These are phyloP conservation scores for Calophaca sinica DNA, from an alignment of 306 rosid genomes.

Conservation along the genomic window DNA sequence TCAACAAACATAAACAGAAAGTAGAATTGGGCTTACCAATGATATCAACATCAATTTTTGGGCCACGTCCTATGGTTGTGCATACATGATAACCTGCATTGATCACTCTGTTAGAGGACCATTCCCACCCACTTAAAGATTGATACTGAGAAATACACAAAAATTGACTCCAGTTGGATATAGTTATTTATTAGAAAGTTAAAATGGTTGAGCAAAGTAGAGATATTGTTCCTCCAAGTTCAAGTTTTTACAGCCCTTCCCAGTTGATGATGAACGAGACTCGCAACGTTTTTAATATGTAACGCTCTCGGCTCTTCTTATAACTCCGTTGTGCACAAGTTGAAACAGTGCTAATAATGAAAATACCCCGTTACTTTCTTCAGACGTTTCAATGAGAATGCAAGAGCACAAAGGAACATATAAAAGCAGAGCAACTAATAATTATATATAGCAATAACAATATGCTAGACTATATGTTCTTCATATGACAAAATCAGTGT, in stretches of 20 bases:
- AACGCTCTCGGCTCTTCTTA: slow-evolving; percentile 7
- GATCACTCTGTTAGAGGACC: slow-evolving; percentile 50
- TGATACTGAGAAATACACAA: slow-evolving; percentile 9
- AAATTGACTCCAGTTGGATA: slow-evolving; percentile 9
- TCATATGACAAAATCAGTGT: slow-evolving; percentile 11
- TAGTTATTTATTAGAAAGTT: slow-evolving; percentile 17
- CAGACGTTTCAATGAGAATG: slow-evolving; percentile 9
- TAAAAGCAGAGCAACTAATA: slow-evolving; percentile 6
- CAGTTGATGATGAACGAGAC: slow-evolving; percentile 28
- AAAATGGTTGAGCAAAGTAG: slow-evolving; percentile 13
- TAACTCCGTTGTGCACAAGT: slow-evolving; percentile 5
- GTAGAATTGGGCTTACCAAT: slow-evolving; percentile 63
- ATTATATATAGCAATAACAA: background rate
- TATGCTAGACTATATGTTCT: slow-evolving; percentile 22
- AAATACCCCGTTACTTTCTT: slow-evolving; percentile 28
- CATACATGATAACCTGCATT: slow-evolving; percentile 88
- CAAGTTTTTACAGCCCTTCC: slow-evolving; percentile 31
- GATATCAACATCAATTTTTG: slow-evolving; percentile 59
- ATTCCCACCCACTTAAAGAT: slow-evolving; percentile 31
- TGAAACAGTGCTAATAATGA: slow-evolving; percentile 9
- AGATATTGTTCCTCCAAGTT: slow-evolving; percentile 9
- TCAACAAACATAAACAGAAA: slow-evolving; percentile 26
- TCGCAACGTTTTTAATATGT: background rate
- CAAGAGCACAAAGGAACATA: background rate
- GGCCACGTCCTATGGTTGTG: slow-evolving; percentile 68